Base-by-base conservation (phyloP, 192 early-diverging fungal species). In the Coemansia sp. region DNA sequence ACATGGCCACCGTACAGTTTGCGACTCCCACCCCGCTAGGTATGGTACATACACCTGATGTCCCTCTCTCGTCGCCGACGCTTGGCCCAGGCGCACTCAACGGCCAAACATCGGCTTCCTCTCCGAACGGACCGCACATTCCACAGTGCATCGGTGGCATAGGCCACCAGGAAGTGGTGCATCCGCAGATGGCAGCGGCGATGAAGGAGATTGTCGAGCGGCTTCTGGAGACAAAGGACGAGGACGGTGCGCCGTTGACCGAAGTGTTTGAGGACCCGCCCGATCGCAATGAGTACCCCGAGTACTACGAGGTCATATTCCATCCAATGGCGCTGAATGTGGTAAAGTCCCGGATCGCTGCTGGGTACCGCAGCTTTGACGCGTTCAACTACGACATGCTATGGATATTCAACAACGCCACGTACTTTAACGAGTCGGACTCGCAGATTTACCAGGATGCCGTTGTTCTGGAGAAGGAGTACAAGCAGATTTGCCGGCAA, bases 361-460 rank as follows among this genome's bases (percentile, higher is more conserved):
- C 52, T 18, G 83, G 81, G 39, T 96, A 96, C 65, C 68, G 72
- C 42, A 83, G 82, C 17, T 70, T 94, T 40, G 77, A 85, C 10
- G 82, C 84, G 18, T 93, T 95, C 62, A 83, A 85, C 74, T 70
- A 76, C n/a, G 97, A 98, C 71, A 83, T 96, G 62, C 71, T 83
- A 26, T 71, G 86, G 52, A 86, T 97, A 75, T 95, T 96, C 67
- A 83, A 89, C 57, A 98, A 98, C 62, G 95, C 95, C 11, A 94
- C 87, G 65, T 86, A 84, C 35, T 98, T 93, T 74, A 97, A 97
- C 70, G 88, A 87, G 56, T 83, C 88, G 36, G 88, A 87, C 9
- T 97, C 94, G 10, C 86, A 87, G 44, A 83, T 98, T 4, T 90
- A 93, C 61, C 71, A 87, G 36, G 91, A 95, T 72, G 92, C 93